Base-by-base conservation (phyloP, 306 rosid genomes). In the Lagenaria siceraria region DNA sequence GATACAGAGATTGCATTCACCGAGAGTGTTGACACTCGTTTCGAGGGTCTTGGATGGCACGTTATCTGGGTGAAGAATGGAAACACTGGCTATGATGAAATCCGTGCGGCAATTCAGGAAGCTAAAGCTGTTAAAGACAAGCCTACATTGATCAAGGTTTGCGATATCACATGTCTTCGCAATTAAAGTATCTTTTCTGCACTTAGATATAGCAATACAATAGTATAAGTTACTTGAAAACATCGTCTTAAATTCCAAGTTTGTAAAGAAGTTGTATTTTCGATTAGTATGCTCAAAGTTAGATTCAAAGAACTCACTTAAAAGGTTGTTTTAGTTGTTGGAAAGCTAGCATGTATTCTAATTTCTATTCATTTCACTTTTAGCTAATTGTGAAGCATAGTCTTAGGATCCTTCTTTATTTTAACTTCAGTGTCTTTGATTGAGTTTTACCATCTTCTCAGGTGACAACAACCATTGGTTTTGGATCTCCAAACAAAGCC, bases 11-110 rank as follows among this genome's bases (percentile, higher is more conserved):
- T 96, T 80, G 98, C 98, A 0, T 96, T 96, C 82, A 96, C 99
- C 0, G 99, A 96, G 93, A 84, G 74, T 81, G 99, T 90, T 60
- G 96, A 87, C 36, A 85, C 72, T 51, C 98, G 99, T 78, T 96
- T 88, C 66, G 98, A 96, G 88, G 98, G 84, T 73, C 99, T 96
- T 76, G 99, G 99, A 22, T 96, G 99, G 99, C 97, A 96, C 25
- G 91, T 96, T 78, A 87, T 96, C 78, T 96, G 98, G 98, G 99
- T 96, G 72, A 89, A 92, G 97, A 92, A 96, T 77, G 99, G 99
- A 78, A 96, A 96, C 88, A 88, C 83, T 24, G 98, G 97, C 35
- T 96, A 86, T 78, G 97, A 96, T 86, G 98, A 92, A 8, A 92
- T 96, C 64, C 97, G 99, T 35, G 99, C 97, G 69, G 99, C 99